These are phyloP conservation scores for Diaporthe capsici DNA, from an alignment of 2,329 filamentous ascomycete species.

Conservation along the genomic window DNA sequence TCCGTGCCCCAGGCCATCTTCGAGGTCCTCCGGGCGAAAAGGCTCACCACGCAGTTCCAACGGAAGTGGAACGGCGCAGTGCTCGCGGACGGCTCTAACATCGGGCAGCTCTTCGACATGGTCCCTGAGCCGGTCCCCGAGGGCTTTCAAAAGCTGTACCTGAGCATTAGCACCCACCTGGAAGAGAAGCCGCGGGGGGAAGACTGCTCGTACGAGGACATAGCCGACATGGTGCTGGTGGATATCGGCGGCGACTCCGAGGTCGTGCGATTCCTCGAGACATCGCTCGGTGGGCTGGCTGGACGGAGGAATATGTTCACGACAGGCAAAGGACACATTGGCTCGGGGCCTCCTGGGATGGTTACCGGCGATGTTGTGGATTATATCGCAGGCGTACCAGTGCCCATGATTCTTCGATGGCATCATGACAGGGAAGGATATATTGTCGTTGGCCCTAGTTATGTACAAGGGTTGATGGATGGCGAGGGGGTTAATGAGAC, in stretches of 20 bases:
- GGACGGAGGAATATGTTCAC: conserved; percentile 11
- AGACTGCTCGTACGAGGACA: neutral
- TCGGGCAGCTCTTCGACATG: conserved; percentile 12
- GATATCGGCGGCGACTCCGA: conserved; percentile 7
- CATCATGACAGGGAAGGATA: neutral
- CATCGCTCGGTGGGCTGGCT: neutral
- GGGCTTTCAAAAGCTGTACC: conserved; percentile 11
- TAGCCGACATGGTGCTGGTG: neutral
- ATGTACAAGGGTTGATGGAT: conserved; percentile 21
- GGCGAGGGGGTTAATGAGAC: neutral
- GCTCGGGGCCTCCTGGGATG: neutral
- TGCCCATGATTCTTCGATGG: neutral
- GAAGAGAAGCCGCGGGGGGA: neutral
- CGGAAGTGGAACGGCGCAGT: conserved; percentile 3
- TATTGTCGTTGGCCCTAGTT: conserved; percentile 18
- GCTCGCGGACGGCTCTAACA: conserved; percentile 22
- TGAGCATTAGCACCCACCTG: conserved; percentile 10
- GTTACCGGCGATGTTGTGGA: neutral
- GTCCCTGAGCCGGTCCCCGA: neutral
- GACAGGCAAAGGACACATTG: conserved; percentile 3
- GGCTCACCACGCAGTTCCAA: conserved; percentile 7
- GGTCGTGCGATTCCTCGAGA: neutral
- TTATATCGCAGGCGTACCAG: conserved; percentile 13
- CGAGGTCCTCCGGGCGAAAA: neutral
- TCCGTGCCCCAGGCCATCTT: conserved; percentile 17